Evolutionary conservation across 768 basidiomycete genomes (phyloP).

Genomic region (Pleurotus giganteus): DNA sequence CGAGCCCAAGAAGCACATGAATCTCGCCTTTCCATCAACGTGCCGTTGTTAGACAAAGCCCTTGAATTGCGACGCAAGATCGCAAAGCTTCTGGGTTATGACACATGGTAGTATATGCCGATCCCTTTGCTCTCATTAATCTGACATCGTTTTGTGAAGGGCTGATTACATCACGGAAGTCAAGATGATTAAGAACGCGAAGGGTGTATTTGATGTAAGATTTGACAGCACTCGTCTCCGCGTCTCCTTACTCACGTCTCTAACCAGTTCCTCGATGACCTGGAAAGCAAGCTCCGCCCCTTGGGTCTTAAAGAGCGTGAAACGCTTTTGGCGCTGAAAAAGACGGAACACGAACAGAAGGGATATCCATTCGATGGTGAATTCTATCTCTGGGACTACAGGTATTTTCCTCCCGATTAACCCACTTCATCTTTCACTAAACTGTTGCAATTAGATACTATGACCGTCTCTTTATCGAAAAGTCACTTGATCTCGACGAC

Average conservation of each 20-base stretch:
- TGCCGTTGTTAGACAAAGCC: slow-evolving; percentile 63
- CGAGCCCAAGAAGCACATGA: slow-evolving; percentile 68
- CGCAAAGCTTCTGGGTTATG: slow-evolving; percentile 65
- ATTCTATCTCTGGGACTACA: slow-evolving; percentile 86
- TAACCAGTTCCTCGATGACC: slow-evolving; percentile 70
- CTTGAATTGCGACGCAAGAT: slow-evolving; percentile 71
- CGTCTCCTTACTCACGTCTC: slow-evolving; percentile 9
- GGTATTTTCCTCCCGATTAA: slow-evolving; percentile 33
- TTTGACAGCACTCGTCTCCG: slow-evolving; percentile 1
- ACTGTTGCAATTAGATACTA: slow-evolving; percentile 29
- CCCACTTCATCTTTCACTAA: background rate
- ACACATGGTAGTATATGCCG: slow-evolving; percentile 50
- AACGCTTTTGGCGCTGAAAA: slow-evolving; percentile 69
- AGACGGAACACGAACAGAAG: slow-evolving; percentile 62
- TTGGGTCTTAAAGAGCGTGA: slow-evolving; percentile 67
- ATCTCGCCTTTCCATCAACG: slow-evolving; percentile 64
- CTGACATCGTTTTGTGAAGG: slow-evolving; percentile 29
- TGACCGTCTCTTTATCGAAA: slow-evolving; percentile 65
- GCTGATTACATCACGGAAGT: slow-evolving; percentile 83
- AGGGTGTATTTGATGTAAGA: slow-evolving; percentile 55
- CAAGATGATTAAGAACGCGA: slow-evolving; percentile 79
- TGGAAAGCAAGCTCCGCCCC: slow-evolving; percentile 70
- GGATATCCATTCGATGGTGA: slow-evolving; percentile 66
- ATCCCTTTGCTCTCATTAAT: background rate
- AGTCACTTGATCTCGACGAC: slow-evolving; percentile 69